These are phyloP conservation scores for Vigna mungo DNA, from an alignment of 306 rosid species.

Conservation along the genomic window DNA sequence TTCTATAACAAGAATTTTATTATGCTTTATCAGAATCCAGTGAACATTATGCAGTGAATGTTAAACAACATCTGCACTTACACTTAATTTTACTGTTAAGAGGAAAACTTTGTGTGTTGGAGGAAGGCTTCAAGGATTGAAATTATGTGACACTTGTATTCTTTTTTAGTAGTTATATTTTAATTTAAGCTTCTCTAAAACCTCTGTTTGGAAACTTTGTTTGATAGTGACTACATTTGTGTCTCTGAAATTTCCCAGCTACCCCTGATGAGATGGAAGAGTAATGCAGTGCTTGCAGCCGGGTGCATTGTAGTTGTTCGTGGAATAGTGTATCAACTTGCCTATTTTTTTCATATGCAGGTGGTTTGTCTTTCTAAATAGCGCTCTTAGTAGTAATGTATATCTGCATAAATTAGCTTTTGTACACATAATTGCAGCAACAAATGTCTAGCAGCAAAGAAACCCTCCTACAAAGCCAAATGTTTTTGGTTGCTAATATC, in stretches of 20 bases:
- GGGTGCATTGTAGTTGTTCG: slow-evolving; percentile 76
- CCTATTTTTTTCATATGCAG: slow-evolving; percentile 81
- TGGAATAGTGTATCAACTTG: slow-evolving; percentile 74
- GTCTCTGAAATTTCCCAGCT: slow-evolving; percentile 48
- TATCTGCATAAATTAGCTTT: no score
- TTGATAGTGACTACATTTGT: background rate
- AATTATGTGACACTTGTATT: no score
- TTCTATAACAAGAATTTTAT: background rate
- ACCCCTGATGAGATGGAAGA: slow-evolving; percentile 85
- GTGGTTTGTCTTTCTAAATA: no score
- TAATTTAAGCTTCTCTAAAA: background rate
- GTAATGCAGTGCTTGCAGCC: slow-evolving; percentile 71
- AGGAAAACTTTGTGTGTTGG: no score
- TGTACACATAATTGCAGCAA: background rate
- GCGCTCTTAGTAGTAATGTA: no score
- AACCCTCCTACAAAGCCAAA: background rate
- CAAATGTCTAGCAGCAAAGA: background rate
- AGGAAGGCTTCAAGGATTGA: no score
- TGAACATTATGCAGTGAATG: background rate
- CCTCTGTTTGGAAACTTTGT: background rate
- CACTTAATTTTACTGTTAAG: no score
- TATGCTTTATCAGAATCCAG: background rate
- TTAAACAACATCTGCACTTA: no score
- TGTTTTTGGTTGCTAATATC: slow-evolving; percentile 16
- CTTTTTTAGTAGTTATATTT: background rate